phyloP scores from a whole-genome alignment of 768 basidiomycete species.

The Trametes maxima region DNA sequence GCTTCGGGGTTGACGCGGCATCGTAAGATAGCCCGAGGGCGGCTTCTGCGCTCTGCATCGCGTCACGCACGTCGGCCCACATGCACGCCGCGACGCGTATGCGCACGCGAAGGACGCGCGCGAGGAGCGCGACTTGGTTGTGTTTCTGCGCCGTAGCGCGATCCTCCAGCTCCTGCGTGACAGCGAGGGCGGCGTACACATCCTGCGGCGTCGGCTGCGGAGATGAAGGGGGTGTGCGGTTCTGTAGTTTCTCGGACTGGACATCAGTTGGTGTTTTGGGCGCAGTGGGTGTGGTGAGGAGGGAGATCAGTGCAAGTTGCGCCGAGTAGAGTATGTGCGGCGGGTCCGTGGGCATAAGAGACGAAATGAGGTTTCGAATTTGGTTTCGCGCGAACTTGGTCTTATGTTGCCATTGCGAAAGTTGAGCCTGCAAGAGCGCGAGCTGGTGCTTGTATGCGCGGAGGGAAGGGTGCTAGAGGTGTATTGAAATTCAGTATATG shows the following conservation, averaged over 20 bases:
- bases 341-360: constrained; percentile 49
- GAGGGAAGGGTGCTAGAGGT: constrained; percentile 62
- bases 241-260: constrained; percentile 7
- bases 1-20: constrained; percentile 24
- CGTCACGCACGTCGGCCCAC: constrained; percentile 54
- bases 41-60: constrained; percentile 52
- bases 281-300: constrained; percentile 41
- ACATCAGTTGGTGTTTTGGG: constrained; percentile 17
- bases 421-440: constrained; percentile 60
- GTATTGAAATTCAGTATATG: constrained; percentile 1
- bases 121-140: constrained; percentile 48
- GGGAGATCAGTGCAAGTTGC: constrained; percentile 57
- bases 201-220: constrained; percentile 27
- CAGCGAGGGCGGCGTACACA: constrained; percentile 32
- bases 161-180: constrained; percentile 38
- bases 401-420: constrained; percentile 55
- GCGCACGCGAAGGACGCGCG: constrained; percentile 58
- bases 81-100: constrained; percentile 54
- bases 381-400: constrained; percentile 61
- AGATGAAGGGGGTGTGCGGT: constrained; percentile 15
- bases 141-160: constrained; percentile 40
- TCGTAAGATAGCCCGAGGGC: constrained; percentile 47
- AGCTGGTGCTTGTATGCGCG: constrained; percentile 61
- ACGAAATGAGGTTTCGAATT: constrained; percentile 55
- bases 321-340: constrained; percentile 55